Evolutionary conservation across 164 flowering plant species (phyloP).

Genomic region (Berberis thunbergii): DNA sequence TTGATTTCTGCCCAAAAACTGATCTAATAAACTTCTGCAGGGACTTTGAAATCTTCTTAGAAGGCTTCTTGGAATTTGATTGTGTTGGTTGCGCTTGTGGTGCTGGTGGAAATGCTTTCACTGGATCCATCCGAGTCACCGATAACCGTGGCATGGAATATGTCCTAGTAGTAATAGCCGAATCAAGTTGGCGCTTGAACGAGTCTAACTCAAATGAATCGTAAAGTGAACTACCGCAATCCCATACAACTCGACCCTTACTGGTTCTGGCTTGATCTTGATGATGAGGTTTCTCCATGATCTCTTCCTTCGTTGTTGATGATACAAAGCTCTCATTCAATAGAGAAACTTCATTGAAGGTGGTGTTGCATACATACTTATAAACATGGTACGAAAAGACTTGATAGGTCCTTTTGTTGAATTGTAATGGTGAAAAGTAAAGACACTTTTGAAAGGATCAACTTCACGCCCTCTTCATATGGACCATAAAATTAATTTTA

Average conservation of each 20-base stretch:
- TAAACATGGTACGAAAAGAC: no score
- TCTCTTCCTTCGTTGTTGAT: no score
- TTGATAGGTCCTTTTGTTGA: no score
- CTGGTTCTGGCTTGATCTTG: no score
- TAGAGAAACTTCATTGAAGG: no score
- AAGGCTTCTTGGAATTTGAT: slow-evolving; percentile 1
- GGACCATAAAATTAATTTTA: no score
- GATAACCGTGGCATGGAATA: slow-evolving; percentile 69
- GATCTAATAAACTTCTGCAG: slow-evolving; percentile 41
- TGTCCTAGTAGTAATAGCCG: slow-evolving; percentile 47
- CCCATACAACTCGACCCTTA: slow-evolving; percentile 39
- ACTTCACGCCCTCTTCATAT: no score
- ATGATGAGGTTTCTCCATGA: no score
- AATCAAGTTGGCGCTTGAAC: slow-evolving; percentile 69
- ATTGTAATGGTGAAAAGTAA: no score
- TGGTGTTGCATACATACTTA: no score
- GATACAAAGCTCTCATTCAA: no score
- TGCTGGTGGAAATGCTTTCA: slow-evolving; percentile 9
- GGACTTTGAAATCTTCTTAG: slow-evolving; percentile 54
- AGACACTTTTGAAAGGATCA: no score
- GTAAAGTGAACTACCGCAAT: slow-evolving; percentile 78
- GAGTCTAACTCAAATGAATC: slow-evolving; percentile 90
- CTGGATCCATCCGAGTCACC: slow-evolving; percentile 1
- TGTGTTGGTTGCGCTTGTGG: slow-evolving; percentile 8
- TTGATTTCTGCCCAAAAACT: slow-evolving; percentile 29